Evolutionary conservation across 2,329 filamentous ascomycete species (phyloP), one percentile per base, ranked within the genome.

Genomic region (Penicillium psychrosexuale): DNA sequence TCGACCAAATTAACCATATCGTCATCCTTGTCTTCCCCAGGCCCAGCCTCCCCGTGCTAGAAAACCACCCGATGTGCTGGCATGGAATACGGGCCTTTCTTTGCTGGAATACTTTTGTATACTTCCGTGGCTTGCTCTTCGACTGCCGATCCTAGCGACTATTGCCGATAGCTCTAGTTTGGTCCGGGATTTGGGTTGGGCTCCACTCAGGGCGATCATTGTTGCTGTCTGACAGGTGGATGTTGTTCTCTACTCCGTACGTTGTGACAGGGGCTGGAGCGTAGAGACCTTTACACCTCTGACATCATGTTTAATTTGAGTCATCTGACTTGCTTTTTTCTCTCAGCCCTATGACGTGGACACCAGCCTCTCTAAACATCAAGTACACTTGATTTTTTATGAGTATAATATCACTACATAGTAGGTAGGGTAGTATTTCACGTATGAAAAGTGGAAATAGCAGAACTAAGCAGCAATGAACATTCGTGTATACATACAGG

Each of bases 331-430:
- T 5, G 24, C 44, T 27, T 7, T n/a, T 30, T 38, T 12, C 28
- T n/a, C 15, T 63, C 62, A 65, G 62, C 62, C 61, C 51, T 65
- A 65, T 65, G 60, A 63, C 61, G 62, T 61, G 55, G n/a, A n/a
- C n/a, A n/a, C n/a, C n/a, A n/a, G n/a, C n/a, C n/a, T n/a, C n/a
- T n/a, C n/a, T n/a, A n/a, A n/a, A n/a, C n/a, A n/a, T n/a, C n/a
- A n/a, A n/a, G n/a, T n/a, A n/a, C n/a, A n/a, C n/a, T n/a, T n/a
- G n/a, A 15, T n/a, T 1, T 22, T 9, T 33, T 5, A n/a, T 33
- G 3, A 33, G 7, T 17, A 2, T 3, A 15, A 11, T n/a, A 15
- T 17, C 27, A 37, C 24, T 19, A 33, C 1, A 17, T 27, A 24
- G 22, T 5, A 24, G 7, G 13, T 24, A 27, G 7, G 7, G 13